Evolutionary conservation across 176 grass and related monocot genomes (phyloP), one percentile per base, ranked within the genome.

Genomic region (Aegilops umbellulata): DNA sequence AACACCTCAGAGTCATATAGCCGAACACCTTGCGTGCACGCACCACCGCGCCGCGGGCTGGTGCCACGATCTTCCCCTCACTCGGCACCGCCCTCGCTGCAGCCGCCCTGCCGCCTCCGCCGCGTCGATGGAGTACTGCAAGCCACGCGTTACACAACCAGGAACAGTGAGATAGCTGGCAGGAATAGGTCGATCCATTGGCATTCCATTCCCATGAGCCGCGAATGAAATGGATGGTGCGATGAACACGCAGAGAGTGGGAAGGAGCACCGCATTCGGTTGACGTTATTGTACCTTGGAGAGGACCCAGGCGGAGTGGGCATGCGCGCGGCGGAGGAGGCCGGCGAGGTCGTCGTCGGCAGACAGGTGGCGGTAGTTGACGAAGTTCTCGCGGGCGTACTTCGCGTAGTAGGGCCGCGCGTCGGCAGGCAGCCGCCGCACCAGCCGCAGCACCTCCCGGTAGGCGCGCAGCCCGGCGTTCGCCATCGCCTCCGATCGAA

Each of bases 331-430:
- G 49, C 81, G 93, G 58, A 98, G 93, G 53, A 98, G 93, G 64
- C 87, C 95, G 11, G 90, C 71, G 68, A 98, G 93, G 75, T 94
- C 92, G 68, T 90, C 83, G 41, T 87, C 84, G 49, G 92, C 85
- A 61, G 89, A 90, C 32, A 95, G 93, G 42, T 94, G 86, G 64
- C 88, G 88, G 89, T 98, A 95, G 88, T 95, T 98, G 95, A 95
- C 95, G 67, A 98, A 95, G 81, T 98, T 98, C 91, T 98, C 93
- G 51, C 93, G 89, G 58, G 95, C 93, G 88, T 95, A 92, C 86
- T 95, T 95, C 47, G 88, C 84, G 91, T 98, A 98, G 86, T 94
- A 98, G 14, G 86, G 80, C 72, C 90, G 82, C 39, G 91, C 67
- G 39, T 95, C 93, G 87, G 91, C 85, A 38, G 95, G 95, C 65